Evolutionary conservation across 2,329 filamentous ascomycete genomes (phyloP), one percentile per base, ranked within the genome.

Genomic region (Colletotrichum spinosum): DNA sequence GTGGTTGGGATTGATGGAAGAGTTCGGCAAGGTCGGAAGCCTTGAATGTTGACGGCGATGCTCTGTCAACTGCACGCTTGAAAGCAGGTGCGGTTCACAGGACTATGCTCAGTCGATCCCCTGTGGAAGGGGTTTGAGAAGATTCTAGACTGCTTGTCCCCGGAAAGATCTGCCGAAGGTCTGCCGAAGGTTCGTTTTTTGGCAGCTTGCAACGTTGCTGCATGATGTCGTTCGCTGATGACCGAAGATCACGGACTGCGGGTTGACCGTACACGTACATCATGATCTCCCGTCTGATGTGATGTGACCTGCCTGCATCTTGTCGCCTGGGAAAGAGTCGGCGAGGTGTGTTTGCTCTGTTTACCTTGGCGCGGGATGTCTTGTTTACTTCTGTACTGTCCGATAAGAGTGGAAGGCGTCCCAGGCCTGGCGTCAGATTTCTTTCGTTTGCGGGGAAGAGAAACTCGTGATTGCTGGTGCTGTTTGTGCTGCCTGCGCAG

Each of bases 221-320:
- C 3, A 25, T 25, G 55, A 46, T 33, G 8, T 13, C 12, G 45
- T 25, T 50, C 37, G 25, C 25, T 42, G 55, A 17, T 44, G 35
- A 1, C 17, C 4, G 46, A 17, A 17, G 46, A 51, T 51, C 49
- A 38, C n/a, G 25, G 8, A 15, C n/a, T 12, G 39, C 38, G 46
- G 55, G 17, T 17, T 25, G 33, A 25, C 46, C 2, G 50, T 39
- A 25, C 50, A 53, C 15, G 42, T 33, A 9, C 17, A 38, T 42
- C 37, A 17, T 44, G 55, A 58, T 58, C 46, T 42, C 46, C 42
- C 46, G 55, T 51, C 46, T 51, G 46, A 44, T 51, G n/a, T 50
- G 12, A 35, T 11, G 10, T 3, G 15, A 10, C 8, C 2, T 38
- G n/a, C 35, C 38, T 15, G 35, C 1, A 2, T 38, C 1, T 8